These are phyloP conservation scores for Aspergillus sp. DNA, from an alignment of 2,329 filamentous ascomycete genomes.

Conservation along the genomic window DNA sequence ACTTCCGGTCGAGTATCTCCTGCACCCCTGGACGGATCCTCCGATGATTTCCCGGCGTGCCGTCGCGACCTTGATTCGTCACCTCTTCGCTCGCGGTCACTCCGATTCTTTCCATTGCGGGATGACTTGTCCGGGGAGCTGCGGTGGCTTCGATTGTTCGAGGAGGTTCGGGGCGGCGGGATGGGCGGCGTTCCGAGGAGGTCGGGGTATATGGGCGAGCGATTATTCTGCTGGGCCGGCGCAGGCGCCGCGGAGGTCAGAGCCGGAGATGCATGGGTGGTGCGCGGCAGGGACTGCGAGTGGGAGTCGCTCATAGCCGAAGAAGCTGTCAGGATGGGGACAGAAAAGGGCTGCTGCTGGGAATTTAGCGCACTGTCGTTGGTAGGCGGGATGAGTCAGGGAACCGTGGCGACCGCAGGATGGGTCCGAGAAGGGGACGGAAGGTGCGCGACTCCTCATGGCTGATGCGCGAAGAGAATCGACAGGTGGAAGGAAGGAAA, in stretches of 20 bases:
- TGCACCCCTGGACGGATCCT: conserved; percentile 43
- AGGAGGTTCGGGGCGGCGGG: conserved; percentile 79
- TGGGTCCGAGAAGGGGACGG: conserved; percentile 42
- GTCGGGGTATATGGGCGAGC: conserved; percentile 41
- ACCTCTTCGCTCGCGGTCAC: conserved; percentile 39
- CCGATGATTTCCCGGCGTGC: conserved; percentile 47
- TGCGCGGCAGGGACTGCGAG: conserved; percentile 42
- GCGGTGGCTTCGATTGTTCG: conserved; percentile 57
- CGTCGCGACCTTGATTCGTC: conserved; percentile 45
- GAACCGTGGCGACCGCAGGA: conserved; percentile 33
- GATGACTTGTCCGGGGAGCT: conserved; percentile 40
- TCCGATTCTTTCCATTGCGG: conserved; percentile 39
- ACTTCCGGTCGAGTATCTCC: conserved; percentile 41
- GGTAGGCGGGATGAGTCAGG: conserved; percentile 13
- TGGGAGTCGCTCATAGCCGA: conserved; percentile 47
- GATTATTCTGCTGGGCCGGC: conserved; percentile 29
- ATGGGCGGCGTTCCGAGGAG: conserved; percentile 63
- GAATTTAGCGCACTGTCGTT: conserved; percentile 23
- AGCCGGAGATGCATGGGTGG: conserved; percentile 43
- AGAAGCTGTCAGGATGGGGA: conserved; percentile 32
- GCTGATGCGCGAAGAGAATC: conserved; percentile 46
- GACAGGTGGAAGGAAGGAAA: conserved; percentile 40
- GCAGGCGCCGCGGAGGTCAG: conserved; percentile 31
- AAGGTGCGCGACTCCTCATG: conserved; percentile 51
- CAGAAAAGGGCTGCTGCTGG: conserved; percentile 30